A percentile compares a stretch with the other conserved stretches of the same genome.
phyloP scores from a whole-genome alignment of 371 early-diverging fungal genomes.

The Sporodiniella umbellata region DNA sequence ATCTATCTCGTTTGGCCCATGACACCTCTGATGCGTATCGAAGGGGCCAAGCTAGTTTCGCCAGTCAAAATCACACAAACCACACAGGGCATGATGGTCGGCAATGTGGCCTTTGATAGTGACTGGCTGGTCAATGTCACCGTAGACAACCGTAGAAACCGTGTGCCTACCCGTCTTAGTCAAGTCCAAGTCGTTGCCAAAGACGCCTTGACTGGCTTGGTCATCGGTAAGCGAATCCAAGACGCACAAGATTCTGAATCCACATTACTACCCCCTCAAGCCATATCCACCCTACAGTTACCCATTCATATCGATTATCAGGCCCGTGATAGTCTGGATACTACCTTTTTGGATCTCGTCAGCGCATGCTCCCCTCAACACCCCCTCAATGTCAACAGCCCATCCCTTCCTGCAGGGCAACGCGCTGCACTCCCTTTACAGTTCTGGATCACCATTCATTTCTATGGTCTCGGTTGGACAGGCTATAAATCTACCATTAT shows the following conservation, averaged over 20 bases:
- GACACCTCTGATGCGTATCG: constrained; percentile 41
- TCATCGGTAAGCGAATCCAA: constrained; percentile 35
- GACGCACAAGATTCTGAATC: constrained; percentile 18
- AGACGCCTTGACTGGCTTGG: constrained; percentile 37
- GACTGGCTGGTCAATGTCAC: constrained; percentile 43
- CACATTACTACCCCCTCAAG: constrained; percentile 22
- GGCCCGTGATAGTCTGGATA: constrained; percentile 23
- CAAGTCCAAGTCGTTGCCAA: constrained; percentile 32
- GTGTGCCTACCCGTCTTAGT: constrained; percentile 30
- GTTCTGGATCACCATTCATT: constrained; percentile 29
- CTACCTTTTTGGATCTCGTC: constrained; percentile 23
- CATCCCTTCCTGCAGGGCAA: not conserved
- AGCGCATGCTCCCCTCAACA: constrained; percentile 30
- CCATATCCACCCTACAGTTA: constrained; percentile 31
- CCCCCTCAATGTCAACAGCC: not conserved
- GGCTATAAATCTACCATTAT: constrained; percentile 28
- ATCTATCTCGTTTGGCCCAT: constrained; percentile 40
- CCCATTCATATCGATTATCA: constrained; percentile 32
- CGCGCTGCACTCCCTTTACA: constrained; percentile 25
- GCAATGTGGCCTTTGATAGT: constrained; percentile 43
- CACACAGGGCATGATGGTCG: constrained; percentile 35
- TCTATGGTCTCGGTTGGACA: constrained; percentile 29
- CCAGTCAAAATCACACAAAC: constrained; percentile 34
- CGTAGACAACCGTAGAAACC: constrained; percentile 39
- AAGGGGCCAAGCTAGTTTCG: constrained; percentile 32